Evolutionary conservation across 176 grass and related monocot genomes (phyloP).

Genomic region (Zea luxurians): DNA sequence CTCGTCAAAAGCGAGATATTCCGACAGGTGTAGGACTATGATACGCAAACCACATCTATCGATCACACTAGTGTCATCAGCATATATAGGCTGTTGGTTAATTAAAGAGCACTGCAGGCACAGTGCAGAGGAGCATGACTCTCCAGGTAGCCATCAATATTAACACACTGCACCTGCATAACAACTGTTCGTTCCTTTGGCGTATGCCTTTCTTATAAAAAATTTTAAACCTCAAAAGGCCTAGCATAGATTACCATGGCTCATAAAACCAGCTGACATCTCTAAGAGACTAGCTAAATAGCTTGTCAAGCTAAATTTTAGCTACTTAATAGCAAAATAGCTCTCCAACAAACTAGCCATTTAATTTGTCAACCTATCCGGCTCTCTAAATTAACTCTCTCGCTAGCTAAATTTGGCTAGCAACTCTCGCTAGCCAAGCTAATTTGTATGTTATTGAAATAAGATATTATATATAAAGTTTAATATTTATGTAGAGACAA

Average conservation of each 20-base stretch:
- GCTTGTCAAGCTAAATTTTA: no score
- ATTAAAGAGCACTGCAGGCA: conserved; percentile 21
- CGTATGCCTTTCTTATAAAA: conserved; percentile 1
- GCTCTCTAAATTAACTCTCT: no score
- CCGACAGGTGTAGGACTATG: conserved; percentile 35
- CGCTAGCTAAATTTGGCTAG: no score
- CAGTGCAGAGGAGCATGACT: conserved; percentile 24
- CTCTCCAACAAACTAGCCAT: no score
- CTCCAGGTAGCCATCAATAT: conserved; percentile 30
- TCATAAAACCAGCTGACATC: no score
- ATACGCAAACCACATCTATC: conserved; percentile 44
- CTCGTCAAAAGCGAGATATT: neutral
- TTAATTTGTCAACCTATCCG: no score
- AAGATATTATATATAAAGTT: no score
- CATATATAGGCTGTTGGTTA: conserved; percentile 29
- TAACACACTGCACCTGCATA: neutral
- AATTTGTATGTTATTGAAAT: no score
- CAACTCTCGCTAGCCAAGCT: no score
- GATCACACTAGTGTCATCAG: neutral
- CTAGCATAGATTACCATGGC: neutral
- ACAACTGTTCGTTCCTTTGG: conserved; percentile 19
- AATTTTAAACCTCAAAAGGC: neutral
- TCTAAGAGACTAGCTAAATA: no score
- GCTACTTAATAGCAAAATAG: no score
- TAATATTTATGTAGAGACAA: no score